These are phyloP conservation scores for Grifola frondosa DNA, from an alignment of 1,284 basidiomycete genomes.

Conservation along the genomic window DNA sequence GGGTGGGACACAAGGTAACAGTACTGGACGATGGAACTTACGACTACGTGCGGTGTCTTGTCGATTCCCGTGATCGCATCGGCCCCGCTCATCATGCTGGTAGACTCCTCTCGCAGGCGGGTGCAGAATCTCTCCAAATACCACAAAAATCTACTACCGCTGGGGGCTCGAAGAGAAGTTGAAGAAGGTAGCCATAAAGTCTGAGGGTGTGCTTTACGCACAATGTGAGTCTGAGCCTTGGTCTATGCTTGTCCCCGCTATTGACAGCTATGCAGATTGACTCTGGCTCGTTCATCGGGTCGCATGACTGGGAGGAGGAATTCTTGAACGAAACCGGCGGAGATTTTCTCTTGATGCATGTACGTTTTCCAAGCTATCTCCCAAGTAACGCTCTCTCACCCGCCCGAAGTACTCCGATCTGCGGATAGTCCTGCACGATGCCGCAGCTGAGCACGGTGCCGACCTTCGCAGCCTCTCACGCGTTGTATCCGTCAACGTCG, in stretches of 20 bases:
- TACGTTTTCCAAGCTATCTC: slow-evolving; percentile 10
- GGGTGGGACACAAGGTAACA: slow-evolving; percentile 33
- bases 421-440: slow-evolving; percentile 22
- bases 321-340: slow-evolving; percentile 29
- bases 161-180: slow-evolving; percentile 32
- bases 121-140: slow-evolving; percentile 28
- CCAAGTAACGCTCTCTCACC: not conserved
- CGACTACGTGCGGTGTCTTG: slow-evolving; percentile 16
- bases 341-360: slow-evolving; percentile 25
- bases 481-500: slow-evolving; percentile 16
- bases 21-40: slow-evolving; percentile 26
- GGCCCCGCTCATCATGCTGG: not conserved
- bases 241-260: not conserved
- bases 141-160: slow-evolving; percentile 26
- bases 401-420: slow-evolving; percentile 27
- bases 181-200: slow-evolving; percentile 10
- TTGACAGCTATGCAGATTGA: slow-evolving; percentile 21
- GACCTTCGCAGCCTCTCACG: slow-evolving; percentile 14
- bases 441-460: slow-evolving; percentile 24
- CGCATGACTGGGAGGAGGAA: slow-evolving; percentile 27
- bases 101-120: slow-evolving; percentile 24
- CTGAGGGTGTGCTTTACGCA: slow-evolving; percentile 17
- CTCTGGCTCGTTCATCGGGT: slow-evolving; percentile 20
- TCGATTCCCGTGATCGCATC: not conserved
- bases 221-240: slow-evolving; percentile 10